These are phyloP conservation scores for Veloporphyrellus conicus DNA, from an alignment of 1,284 basidiomycete genomes.

Conservation along the genomic window DNA sequence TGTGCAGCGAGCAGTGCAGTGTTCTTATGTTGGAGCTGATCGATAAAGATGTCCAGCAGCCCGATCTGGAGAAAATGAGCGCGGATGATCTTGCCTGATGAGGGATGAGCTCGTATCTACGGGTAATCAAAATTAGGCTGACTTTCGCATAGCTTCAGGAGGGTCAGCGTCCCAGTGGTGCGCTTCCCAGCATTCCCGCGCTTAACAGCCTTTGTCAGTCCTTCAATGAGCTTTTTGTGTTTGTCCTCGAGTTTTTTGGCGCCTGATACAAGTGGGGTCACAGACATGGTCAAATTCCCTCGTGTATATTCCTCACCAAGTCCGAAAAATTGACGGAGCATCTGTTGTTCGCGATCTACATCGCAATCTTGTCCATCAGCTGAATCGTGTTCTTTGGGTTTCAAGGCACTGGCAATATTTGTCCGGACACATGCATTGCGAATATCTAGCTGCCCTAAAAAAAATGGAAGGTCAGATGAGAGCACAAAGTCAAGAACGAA, in stretches of 20 bases:
- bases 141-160: slow-evolving; percentile 10
- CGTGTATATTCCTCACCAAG: slow-evolving; percentile 12
- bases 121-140: background rate
- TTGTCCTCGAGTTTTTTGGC: background rate
- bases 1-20: slow-evolving; percentile 8
- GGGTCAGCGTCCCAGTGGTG: slow-evolving; percentile 8
- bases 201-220: slow-evolving; percentile 7
- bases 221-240: slow-evolving; percentile 11
- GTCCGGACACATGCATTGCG: slow-evolving; percentile 9
- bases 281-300: background rate
- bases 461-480: background rate
- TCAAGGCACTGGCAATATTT: slow-evolving; percentile 19
- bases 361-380: background rate
- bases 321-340: slow-evolving; percentile 17
- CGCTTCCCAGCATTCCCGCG: slow-evolving; percentile 11
- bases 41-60: background rate
- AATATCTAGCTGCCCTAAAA: slow-evolving; percentile 9
- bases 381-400: background rate
- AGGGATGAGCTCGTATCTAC: too few species aligned
- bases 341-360: slow-evolving; percentile 1
- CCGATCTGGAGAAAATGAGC: background rate
- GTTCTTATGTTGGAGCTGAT: slow-evolving; percentile 3
- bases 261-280: slow-evolving; percentile 7
- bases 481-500: background rate
- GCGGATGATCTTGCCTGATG: background rate